Evolutionary conservation across 495 filamentous ascomycete species (phyloP).

Genomic region (Cudoniella acicularis): DNA sequence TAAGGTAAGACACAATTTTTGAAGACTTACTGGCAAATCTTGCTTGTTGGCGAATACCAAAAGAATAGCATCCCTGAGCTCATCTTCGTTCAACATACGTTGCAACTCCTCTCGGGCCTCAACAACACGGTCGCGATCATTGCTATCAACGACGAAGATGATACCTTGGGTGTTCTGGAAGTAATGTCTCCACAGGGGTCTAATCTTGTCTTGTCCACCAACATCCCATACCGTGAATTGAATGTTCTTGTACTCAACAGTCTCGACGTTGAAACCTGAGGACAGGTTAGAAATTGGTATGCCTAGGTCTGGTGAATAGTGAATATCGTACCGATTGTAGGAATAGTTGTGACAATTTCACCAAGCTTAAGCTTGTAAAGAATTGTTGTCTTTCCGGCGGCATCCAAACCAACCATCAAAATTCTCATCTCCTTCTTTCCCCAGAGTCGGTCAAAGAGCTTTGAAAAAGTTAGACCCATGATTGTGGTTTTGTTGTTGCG

Average conservation of each 20-base stretch:
- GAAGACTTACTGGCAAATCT: constrained; percentile 85
- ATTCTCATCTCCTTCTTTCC: constrained; percentile 99
- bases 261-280: constrained; percentile 98
- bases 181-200: constrained; percentile 99
- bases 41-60: constrained; percentile 99
- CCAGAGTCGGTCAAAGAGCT: constrained; percentile 91
- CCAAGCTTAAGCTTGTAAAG: constrained; percentile 99
- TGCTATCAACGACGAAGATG: constrained; percentile 99
- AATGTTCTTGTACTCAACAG: constrained; percentile 99
- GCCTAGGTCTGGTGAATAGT: constrained; percentile 20
- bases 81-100: constrained; percentile 99
- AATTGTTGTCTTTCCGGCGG: constrained; percentile 99
- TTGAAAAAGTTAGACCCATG: constrained; percentile 95
- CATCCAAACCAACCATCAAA: constrained; percentile 98
- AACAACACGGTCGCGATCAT: constrained; percentile 98
- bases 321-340: constrained; percentile 84
- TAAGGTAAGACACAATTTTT: not conserved
- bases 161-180: constrained; percentile 99
- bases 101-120: constrained; percentile 99
- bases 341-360: constrained; percentile 99
- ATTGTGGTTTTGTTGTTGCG: constrained; percentile 47
- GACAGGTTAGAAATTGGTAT: constrained; percentile 8
- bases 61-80: constrained; percentile 94
- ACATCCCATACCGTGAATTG: constrained; percentile 99
- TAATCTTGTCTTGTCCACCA: constrained; percentile 99